These are phyloP conservation scores for Skeletonema tropicum DNA, from an alignment of 108 stramenopile genomes.

Conservation along the genomic window DNA sequence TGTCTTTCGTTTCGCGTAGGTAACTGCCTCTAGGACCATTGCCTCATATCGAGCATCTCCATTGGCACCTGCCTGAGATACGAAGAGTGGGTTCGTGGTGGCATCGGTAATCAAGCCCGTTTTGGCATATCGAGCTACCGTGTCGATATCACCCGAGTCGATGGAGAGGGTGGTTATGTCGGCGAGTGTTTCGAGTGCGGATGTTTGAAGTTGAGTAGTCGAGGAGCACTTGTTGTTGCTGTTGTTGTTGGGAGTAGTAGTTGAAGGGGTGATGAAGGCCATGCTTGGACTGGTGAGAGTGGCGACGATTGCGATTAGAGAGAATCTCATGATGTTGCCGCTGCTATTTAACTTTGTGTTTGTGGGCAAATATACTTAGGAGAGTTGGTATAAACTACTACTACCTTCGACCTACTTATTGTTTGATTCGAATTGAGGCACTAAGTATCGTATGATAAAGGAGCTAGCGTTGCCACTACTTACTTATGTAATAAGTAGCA, in stretches of 20 bases:
- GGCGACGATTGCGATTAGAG: slow-evolving; percentile 5
- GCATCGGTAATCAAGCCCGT: slow-evolving; percentile 89
- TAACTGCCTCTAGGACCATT: slow-evolving; percentile 79
- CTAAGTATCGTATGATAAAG: too few relatives aligned
- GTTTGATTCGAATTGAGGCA: too few relatives aligned
- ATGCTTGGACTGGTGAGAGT: not conserved
- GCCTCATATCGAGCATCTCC: slow-evolving; percentile 80
- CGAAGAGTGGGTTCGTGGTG: slow-evolving; percentile 93
- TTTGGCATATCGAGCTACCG: slow-evolving; percentile 67
- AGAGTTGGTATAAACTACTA: too few relatives aligned
- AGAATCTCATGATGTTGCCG: slow-evolving; percentile 22
- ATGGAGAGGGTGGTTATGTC: slow-evolving; percentile 84
- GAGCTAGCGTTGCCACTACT: too few relatives aligned
- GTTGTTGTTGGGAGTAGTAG: not conserved
- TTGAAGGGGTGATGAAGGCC: slow-evolving; percentile 1
- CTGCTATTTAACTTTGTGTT: not conserved
- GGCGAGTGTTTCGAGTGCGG: slow-evolving; percentile 73
- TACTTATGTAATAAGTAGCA: too few relatives aligned
- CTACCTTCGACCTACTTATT: too few relatives aligned
- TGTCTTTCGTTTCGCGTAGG: slow-evolving; percentile 68
- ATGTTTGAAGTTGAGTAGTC: slow-evolving; percentile 17
- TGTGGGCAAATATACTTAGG: too few relatives aligned
- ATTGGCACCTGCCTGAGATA: slow-evolving; percentile 78
- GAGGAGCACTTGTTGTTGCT: not conserved
- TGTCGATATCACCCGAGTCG: slow-evolving; percentile 85